Evolutionary conservation across 331 rosid genomes (phyloP), one percentile per base, ranked within the genome.

Genomic region (Cucumis variabilis): DNA sequence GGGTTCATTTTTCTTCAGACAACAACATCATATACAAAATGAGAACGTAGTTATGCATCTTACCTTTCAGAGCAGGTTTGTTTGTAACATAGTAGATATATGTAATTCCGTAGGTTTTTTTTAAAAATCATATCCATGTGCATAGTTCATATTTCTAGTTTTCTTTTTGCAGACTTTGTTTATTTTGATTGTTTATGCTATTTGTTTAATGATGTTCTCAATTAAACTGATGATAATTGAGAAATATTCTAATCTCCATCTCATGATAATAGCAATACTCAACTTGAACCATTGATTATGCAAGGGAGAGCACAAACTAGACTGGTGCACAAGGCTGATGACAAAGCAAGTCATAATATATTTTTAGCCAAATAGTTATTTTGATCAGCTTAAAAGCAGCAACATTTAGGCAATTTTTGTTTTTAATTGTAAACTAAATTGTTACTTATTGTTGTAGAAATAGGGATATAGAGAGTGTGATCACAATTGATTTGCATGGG

Each of bases 401-500:
- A 58, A 24, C 85, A 87, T 80, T 58, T 63, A 58, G 70, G 76
- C 16, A 9, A 58, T 82, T 86, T n/a, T 50, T 13, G 73, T 87
- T 78, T 71, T 77, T 68, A 60, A 83, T n/a, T n/a, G n/a, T n/a
- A 86, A 83, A 90, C 82, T 88, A 89, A 93, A 86, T 83, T 77
- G 50, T 89, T 83, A 46, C 76, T 50, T 30, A 48, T 92, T 86
- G 19, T 75, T 92, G 91, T 94, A 97, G 99, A 92, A 97, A 97
- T 93, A 94, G 91, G 92, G 94, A 63, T 77, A 95, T 94, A 86
- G 98, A 93, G 92, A 97, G 95, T 85, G 91, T 95, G 90, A 92
- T 97, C 84, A 96, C 99, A 16, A 96, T 97, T 92, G 99, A 97
- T 90, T 91, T 97, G 93, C 99, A 97, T 80, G 99, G 99, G 85